Evolutionary conservation across 805 yeast genomes (phyloP), one percentile per base, ranked within the genome.

Genomic region (Komagataella pseudopastoris): DNA sequence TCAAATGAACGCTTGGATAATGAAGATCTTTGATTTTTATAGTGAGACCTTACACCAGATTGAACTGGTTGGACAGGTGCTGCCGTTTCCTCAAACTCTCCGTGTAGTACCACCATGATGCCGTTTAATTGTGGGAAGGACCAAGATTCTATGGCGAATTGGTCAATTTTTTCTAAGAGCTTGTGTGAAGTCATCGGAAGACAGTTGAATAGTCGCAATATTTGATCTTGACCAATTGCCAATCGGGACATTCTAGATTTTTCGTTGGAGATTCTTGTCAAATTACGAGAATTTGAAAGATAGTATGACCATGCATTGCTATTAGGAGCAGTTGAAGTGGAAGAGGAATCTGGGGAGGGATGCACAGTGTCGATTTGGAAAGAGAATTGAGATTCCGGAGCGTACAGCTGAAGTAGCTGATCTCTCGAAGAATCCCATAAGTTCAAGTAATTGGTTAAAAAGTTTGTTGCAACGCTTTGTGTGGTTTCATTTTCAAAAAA

Each of bases 361-460:
- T 22, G 56, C 45, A 39, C 69, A 1, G 87, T 71, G 66, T 88
- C 95, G 20, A 83, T 80, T 54, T 86, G 84, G 51, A 85, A 63
- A 0, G 97, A 89, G 59, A 93, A 91, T 61, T 85, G 87, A 0
- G 97, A 88, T 59, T 83, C 85, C 49, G 78, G 77, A 50, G 93
- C 88, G 63, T 93, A 93, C 30, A 93, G 70, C 46, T 76, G 74
- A 64, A 84, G 63, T 49, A 93, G 70, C 52, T 83, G 90, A 7
- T 72, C 60, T 54, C 99, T 71, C 60, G 86, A 81, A 5, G 75
- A 59, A 68, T 93, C 99, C 95, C 96, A 93, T 49, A 84, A 68
- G 51, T 81, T 80, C 53, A 86, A 70, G 65, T 77, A 93, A 56
- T 86, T 84, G 24, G 88, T 66, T 6, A 90, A 71, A 63, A 93